Percentiles rank a stretch among this genome's conserved stretches.
phyloP scores from a whole-genome alignment of 2,329 filamentous ascomycete species.

The Colletotrichum noveboracense region DNA sequence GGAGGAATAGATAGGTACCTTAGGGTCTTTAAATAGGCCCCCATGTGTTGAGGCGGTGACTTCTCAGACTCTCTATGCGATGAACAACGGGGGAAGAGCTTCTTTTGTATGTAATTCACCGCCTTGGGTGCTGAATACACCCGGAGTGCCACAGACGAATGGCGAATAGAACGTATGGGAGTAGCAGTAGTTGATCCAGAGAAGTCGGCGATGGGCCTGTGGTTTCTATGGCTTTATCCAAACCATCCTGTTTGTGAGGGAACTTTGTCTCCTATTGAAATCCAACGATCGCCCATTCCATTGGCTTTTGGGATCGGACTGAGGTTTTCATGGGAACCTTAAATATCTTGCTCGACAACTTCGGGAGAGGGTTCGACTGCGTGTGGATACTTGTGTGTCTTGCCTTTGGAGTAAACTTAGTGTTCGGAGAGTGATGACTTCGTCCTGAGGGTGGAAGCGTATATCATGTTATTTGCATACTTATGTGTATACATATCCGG shows the following conservation, averaged over 20 bases:
- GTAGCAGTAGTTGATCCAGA: fast-evolving
- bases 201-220: neutral
- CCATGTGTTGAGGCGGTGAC: neutral
- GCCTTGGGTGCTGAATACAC: fast-evolving
- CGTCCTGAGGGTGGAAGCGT: neutral
- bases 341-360: neutral
- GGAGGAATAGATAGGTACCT: too few relatives aligned
- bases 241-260: too few relatives aligned
- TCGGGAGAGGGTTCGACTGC: neutral
- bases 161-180: fast-evolving
- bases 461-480: too few relatives aligned
- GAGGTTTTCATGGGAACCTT: neutral
- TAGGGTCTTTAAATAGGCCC: too few relatives aligned
- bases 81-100: neutral
- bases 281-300: fast-evolving
- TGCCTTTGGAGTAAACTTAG: neutral
- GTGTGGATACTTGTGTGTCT: too few relatives aligned
- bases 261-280: too few relatives aligned
- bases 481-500: too few relatives aligned
- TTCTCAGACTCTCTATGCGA: fast-evolving
- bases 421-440: neutral
- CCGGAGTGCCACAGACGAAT: neutral
- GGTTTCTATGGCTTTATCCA: neutral
- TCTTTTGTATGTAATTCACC: neutral
- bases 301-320: too few relatives aligned